A percentile compares a stretch with the other conserved stretches of the same genome.
Conservation (phyloP, 345 rosid genomes). For the Excoecaria cochinchinensis region DNA sequence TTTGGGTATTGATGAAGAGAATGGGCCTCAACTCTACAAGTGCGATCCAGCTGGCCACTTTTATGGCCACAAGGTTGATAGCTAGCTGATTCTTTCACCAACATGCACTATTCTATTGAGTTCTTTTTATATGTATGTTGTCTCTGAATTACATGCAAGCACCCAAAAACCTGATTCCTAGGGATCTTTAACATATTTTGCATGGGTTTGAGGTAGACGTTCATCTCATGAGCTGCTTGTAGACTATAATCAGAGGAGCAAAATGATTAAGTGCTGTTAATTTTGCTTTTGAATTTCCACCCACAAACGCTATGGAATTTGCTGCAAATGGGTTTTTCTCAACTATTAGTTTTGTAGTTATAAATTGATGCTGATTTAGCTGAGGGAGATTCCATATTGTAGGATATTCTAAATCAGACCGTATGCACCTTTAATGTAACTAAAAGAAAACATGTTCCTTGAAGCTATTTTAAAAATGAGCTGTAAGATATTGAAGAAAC, state of each 20-base stretch:
- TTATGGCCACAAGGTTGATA: conserved; percentile 89
- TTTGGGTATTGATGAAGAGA: conserved; percentile 93
- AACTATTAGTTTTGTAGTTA: neutral
- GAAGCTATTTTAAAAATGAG: too few species aligned
- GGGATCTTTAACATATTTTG: neutral
- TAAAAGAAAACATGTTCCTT: too few species aligned
- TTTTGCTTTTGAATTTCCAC: neutral
- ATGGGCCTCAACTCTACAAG: conserved; percentile 85
- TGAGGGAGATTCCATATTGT: too few species aligned
- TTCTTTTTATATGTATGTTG: neutral
- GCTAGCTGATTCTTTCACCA: neutral
- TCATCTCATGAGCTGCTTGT: too few species aligned
- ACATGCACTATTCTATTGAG: neutral
- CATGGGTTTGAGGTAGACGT: neutral
- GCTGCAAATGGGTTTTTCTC: neutral
- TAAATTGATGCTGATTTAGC: neutral
- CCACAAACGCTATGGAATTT: neutral
- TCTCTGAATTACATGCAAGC: neutral
- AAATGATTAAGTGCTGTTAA: neutral
- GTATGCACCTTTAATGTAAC: too few species aligned
- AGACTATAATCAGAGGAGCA: neutral
- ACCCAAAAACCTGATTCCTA: neutral
- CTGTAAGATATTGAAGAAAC: neutral
- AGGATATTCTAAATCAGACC: too few species aligned
- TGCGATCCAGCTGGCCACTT: conserved; percentile 99